Conservation (phyloP, 1,139 yeast species). For the Sugiyamaella neomexicana region DNA sequence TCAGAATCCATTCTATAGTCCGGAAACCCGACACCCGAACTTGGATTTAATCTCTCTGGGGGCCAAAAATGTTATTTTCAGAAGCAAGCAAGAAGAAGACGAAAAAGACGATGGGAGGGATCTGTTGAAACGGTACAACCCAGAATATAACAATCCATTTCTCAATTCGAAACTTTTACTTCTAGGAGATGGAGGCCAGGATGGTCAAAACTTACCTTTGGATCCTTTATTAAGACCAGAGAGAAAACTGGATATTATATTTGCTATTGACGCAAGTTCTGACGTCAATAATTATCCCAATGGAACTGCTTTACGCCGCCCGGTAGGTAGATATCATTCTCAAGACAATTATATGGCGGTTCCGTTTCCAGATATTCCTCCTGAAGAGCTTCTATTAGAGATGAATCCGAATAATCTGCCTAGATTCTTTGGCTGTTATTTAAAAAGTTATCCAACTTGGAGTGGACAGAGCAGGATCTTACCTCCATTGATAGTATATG, state of each 20-base stretch:
- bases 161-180: constrained; percentile 40
- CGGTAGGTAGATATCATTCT: constrained; percentile 27
- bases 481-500: constrained; percentile 55
- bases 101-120: not conserved
- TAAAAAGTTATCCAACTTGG: constrained; percentile 52
- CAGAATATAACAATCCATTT: constrained; percentile 52
- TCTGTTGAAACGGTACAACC: constrained; percentile 22
- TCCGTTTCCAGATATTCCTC: constrained; percentile 75
- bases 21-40: not conserved
- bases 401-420: constrained; percentile 46
- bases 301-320: constrained; percentile 28
- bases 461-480: constrained; percentile 37
- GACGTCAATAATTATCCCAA: constrained; percentile 29
- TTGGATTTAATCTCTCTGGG: not conserved
- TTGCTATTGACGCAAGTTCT: constrained; percentile 60
- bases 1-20: constrained; percentile 20
- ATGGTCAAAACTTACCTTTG: constrained; percentile 72
- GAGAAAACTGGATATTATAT: constrained; percentile 67
- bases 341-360: constrained; percentile 51
- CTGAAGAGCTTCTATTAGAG: constrained; percentile 53
- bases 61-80: not conserved
- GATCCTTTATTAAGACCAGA: constrained; percentile 70
- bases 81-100: not conserved
- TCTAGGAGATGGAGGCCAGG: constrained; percentile 87
- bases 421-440: constrained; percentile 74